Base-by-base conservation (phyloP, 2,329 filamentous ascomycete genomes). In the Rutstroemia sp. region DNA sequence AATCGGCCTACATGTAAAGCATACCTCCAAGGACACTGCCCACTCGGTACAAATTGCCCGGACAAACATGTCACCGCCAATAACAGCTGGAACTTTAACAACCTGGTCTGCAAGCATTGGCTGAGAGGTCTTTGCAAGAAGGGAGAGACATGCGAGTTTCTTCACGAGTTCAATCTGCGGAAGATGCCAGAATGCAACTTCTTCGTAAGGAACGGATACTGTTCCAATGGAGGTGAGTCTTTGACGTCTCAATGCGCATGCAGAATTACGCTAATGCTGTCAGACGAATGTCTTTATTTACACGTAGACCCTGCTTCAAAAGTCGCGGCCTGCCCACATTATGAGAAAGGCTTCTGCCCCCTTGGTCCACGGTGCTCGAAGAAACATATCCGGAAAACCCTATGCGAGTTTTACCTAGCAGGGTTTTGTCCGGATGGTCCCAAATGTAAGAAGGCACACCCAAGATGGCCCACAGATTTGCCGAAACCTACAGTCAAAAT, bases 131-230 rank as follows among this genome's bases (percentile, higher is more conserved):
- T 99, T 19, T 99, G 94, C 79, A 99, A 99, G 71, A 97, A 97
- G 74, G 94, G 92, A 67, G 87, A 96, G 69, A 83, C 85, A 64
- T 99, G 94, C 83, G 94, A 99, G 76, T 99, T 97, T 68, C 78
- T 97, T 49, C 94, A 99, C 78, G 94, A 97, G 74, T 99, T 96
- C 78, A 97, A 99, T 74, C 81, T 99, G 64, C 86, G 94, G 61
- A 92, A 94, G 73, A 97, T 97, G 90, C 92, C 94, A 61, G 94
- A 97, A 75, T 99, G 94, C 75, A 95, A 95, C 69, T 95, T 96
- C 73, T 97, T 92, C 74, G 86, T 91, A 57, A 83, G 91, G 59
- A 95, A 94, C 69, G 90, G 90, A 56, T 96, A 95, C 71, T 99
- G 94, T 75, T 89, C 88, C 61, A 96, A 96, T 73, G 94, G 92